Evolutionary conservation across 2,329 filamentous ascomycete species (phyloP).

Genomic region (Claviceps sp.): DNA sequence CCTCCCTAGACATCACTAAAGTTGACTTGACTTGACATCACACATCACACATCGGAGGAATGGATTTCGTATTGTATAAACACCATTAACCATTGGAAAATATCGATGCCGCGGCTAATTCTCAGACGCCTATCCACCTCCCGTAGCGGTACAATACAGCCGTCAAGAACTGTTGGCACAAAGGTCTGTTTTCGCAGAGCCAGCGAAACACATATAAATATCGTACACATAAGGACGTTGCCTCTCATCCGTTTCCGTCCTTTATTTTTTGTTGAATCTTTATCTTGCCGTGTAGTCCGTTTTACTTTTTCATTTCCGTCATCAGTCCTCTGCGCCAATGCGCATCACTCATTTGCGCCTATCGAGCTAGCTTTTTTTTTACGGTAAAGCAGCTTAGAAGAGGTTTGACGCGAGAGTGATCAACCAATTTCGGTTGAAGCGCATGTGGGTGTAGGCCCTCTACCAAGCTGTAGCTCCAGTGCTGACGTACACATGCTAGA

Average conservation of each 20-base stretch:
- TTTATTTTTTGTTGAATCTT: not conserved
- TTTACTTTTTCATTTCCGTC: not conserved
- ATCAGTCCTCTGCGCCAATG: not conserved
- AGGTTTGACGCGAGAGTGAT: not conserved
- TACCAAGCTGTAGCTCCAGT: not conserved
- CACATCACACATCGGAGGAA: not conserved
- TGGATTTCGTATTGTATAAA: too few species aligned
- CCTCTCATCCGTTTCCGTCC: not conserved
- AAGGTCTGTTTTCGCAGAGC: slow-evolving; percentile 24
- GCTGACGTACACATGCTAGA: not conserved
- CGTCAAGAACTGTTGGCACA: slow-evolving; percentile 27
- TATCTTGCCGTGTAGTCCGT: too few species aligned
- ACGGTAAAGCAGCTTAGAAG: not conserved
- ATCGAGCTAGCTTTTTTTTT: not conserved
- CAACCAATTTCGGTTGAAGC: not conserved
- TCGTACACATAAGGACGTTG: slow-evolving; percentile 21
- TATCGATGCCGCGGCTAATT: slow-evolving; percentile 12
- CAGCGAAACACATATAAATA: slow-evolving; percentile 18
- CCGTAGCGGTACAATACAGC: slow-evolving; percentile 18
- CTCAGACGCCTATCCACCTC: slow-evolving; percentile 15
- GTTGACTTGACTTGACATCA: too few species aligned
- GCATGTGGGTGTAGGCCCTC: not conserved
- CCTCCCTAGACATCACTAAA: too few species aligned
- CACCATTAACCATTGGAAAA: slow-evolving; percentile 8
- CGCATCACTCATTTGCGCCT: not conserved